Evolutionary conservation across 1,139 yeast species (phyloP).

Genomic region (Yamadazyma diospyri): DNA sequence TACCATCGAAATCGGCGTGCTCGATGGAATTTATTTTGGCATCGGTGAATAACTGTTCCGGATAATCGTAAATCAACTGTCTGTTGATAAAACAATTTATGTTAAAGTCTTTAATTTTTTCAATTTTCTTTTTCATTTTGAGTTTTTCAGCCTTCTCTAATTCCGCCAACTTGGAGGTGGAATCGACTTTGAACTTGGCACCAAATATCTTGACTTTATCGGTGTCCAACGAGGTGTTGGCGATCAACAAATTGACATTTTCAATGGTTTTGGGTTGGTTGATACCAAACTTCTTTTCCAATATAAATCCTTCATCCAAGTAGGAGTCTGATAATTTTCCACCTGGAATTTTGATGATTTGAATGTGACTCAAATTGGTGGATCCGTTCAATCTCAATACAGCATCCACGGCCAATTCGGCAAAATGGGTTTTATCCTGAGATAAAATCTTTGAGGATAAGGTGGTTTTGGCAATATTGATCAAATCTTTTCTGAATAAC

Average conservation of each 20-base stretch:
- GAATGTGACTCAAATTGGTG: conserved; percentile 92
- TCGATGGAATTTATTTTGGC: conserved; percentile 86
- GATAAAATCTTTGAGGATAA: conserved; percentile 87
- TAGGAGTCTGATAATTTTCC: conserved; percentile 90
- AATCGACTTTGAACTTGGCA: conserved; percentile 94
- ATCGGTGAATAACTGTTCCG: conserved; percentile 92
- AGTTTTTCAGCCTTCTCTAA: conserved; percentile 92
- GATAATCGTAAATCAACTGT: conserved; percentile 95
- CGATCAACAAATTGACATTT: conserved; percentile 84
- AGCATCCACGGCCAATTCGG: conserved; percentile 91
- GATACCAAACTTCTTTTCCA: conserved; percentile 89
- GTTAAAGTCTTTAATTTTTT: conserved; percentile 77
- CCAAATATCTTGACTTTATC: conserved; percentile 97
- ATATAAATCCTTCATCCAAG: conserved; percentile 91
- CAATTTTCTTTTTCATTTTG: conserved; percentile 88
- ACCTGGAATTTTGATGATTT: conserved; percentile 89
- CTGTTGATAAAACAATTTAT: conserved; percentile 91
- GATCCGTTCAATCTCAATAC: conserved; percentile 88
- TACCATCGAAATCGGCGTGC: conserved; percentile 98
- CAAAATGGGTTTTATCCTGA: conserved; percentile 90
- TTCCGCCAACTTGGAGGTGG: conserved; percentile 92
- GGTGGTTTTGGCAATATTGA: conserved; percentile 89
- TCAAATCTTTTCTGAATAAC: conserved; percentile 70
- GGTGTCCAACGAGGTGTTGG: conserved; percentile 96
- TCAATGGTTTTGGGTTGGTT: conserved; percentile 85